Evolutionary conservation across 2,329 filamentous ascomycete genomes (phyloP).

Genomic region (Graphiopsis chlorocephala): DNA sequence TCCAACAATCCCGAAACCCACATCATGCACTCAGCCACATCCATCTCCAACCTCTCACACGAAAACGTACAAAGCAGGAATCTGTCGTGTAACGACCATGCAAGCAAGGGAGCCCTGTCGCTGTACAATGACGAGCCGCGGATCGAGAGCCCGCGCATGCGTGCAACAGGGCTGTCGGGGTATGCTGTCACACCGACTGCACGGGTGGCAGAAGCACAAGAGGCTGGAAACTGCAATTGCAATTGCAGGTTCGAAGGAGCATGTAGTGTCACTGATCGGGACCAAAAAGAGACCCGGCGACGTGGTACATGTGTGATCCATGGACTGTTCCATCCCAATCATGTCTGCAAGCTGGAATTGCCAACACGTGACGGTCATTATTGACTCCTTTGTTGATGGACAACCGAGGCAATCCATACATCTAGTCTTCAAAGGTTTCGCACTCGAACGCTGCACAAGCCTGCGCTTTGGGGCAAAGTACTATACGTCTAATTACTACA

Average conservation of each 20-base stretch:
- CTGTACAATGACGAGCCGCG: constrained; percentile 4
- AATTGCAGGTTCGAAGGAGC: not conserved
- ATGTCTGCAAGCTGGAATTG: not conserved
- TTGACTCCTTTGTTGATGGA: not conserved
- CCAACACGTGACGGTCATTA: not conserved
- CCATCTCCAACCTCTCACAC: not conserved
- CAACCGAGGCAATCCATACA: not conserved
- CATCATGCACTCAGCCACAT: not conserved
- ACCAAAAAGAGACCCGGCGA: not conserved
- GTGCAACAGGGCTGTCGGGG: constrained; percentile 6
- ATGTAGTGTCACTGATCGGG: constrained; percentile 1
- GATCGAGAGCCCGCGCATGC: not conserved
- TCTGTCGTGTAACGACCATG: not conserved
- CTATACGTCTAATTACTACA: not conserved
- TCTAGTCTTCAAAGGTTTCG: not conserved
- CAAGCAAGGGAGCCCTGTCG: not conserved
- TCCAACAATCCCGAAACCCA: not conserved
- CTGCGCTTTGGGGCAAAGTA: not conserved
- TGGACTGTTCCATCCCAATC: not conserved
- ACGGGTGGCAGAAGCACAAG: not conserved
- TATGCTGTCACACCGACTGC: not conserved
- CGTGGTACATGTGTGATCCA: not conserved
- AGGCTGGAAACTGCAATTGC: constrained; percentile 12
- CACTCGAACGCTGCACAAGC: not conserved
- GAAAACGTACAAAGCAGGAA: not conserved